These are phyloP conservation scores for Eutypella sp. DNA, from an alignment of 2,329 filamentous ascomycete genomes.

Conservation along the genomic window DNA sequence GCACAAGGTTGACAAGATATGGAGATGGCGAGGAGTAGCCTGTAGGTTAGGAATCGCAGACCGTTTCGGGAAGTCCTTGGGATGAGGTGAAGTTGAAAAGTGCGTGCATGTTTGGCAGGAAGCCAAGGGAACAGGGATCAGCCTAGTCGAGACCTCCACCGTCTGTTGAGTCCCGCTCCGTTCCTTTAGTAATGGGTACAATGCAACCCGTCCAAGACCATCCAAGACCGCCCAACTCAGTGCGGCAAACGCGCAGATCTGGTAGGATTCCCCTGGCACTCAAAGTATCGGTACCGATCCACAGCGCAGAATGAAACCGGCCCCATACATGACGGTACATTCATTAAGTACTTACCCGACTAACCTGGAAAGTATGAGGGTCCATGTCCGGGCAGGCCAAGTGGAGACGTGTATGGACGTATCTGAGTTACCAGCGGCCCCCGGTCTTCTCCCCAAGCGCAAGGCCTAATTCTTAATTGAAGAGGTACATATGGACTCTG, in stretches of 20 bases:
- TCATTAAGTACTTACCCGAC: too few relatives aligned
- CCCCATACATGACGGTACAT: background rate
- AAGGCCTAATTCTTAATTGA: constrained; percentile 1
- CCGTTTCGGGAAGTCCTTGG: background rate
- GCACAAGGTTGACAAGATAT: too few relatives aligned
- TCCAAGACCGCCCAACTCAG: background rate
- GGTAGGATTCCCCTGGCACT: background rate
- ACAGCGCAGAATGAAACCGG: constrained; percentile 1
- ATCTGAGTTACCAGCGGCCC: too few relatives aligned
- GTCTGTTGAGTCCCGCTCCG: background rate
- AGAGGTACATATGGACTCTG: too few relatives aligned
- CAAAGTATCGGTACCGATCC: background rate
- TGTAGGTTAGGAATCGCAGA: background rate
- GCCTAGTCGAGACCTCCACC: background rate
- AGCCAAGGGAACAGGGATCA: background rate
- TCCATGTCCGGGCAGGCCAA: too few relatives aligned
- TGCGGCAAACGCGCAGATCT: background rate
- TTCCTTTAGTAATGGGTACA: background rate
- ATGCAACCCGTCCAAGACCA: too few relatives aligned
- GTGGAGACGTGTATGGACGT: too few relatives aligned
- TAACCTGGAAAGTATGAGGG: too few relatives aligned
- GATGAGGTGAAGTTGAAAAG: constrained; percentile 1
- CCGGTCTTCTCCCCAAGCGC: background rate
- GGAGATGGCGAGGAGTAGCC: too few relatives aligned
- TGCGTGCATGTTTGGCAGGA: constrained; percentile 1